Evolutionary conservation across 2,329 filamentous ascomycete species (phyloP).

Genomic region (Pyrenochaeta sp.): DNA sequence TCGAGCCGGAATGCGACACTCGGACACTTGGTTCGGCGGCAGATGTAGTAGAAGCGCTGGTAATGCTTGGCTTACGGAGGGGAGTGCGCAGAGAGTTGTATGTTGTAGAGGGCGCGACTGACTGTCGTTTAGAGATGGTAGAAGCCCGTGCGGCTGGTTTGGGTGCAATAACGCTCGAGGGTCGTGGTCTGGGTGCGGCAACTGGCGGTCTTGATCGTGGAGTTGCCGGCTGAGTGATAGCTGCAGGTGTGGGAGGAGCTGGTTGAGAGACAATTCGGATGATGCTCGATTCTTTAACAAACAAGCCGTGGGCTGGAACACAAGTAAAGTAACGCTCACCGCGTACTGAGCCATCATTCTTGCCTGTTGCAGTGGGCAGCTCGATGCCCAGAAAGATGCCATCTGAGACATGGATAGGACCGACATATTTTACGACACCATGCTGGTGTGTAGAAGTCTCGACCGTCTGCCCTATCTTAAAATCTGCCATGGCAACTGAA

Average conservation of each 20-base stretch:
- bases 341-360: conserved; percentile 93
- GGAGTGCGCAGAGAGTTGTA: conserved; percentile 17
- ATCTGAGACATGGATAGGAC: conserved; percentile 79
- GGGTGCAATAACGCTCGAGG: conserved; percentile 32
- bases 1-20: conserved; percentile 12
- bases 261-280: conserved; percentile 58
- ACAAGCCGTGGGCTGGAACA: conserved; percentile 76
- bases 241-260: conserved; percentile 29
- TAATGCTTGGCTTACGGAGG: conserved; percentile 29
- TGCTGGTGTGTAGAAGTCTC: conserved; percentile 80
- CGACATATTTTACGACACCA: conserved; percentile 81
- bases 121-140: conserved; percentile 29
- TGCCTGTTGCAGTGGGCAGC: conserved; percentile 80
- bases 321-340: conserved; percentile 92
- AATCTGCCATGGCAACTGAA: conserved; percentile 32
- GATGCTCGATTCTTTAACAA: conserved; percentile 78
- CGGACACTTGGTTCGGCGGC: conserved; percentile 5
- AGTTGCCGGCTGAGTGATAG: conserved; percentile 9
- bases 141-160: conserved; percentile 20
- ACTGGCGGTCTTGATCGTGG: conserved; percentile 5
- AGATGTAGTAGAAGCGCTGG: conserved; percentile 20
- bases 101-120: conserved; percentile 23
- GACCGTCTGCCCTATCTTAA: conserved; percentile 72
- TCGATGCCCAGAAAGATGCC: conserved; percentile 93
- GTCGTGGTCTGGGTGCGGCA: conserved; percentile 26